Percentiles rank a stretch among this genome's conserved stretches.
Conservation (phyloP, 352 stramenopile species). For the Phytophthora pseudosyringae region DNA sequence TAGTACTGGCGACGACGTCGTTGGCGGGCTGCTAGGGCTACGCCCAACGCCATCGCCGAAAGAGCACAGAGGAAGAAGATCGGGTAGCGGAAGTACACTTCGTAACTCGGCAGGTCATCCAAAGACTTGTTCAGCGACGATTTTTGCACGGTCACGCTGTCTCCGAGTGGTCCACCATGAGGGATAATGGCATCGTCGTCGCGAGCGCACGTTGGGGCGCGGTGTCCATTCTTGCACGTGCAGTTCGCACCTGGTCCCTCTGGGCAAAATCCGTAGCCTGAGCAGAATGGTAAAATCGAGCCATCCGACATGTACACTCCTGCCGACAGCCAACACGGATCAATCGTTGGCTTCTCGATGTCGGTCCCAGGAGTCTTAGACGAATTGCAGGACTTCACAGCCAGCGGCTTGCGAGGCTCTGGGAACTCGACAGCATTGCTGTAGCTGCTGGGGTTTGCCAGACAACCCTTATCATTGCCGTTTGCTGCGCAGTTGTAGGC, state of each 20-base stretch:
- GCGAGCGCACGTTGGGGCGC: conserved; percentile 48
- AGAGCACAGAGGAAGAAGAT: conserved; percentile 37
- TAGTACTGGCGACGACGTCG: conserved; percentile 22
- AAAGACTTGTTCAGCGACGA: conserved; percentile 7
- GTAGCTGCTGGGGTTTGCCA: conserved; percentile 47
- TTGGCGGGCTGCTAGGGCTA: conserved; percentile 22
- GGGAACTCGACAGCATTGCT: conserved; percentile 52
- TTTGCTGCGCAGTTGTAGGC: conserved; percentile 62
- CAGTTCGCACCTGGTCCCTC: conserved; percentile 71
- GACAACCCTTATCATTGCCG: conserved; percentile 54
- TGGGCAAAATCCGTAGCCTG: conserved; percentile 68
- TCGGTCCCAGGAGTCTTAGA: background rate
- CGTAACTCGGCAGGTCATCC: conserved; percentile 2
- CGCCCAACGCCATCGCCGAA: conserved; percentile 29
- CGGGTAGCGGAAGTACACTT: conserved; percentile 22
- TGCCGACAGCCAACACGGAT: conserved; percentile 80
- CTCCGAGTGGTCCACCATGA: conserved; percentile 15
- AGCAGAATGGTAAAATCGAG: conserved; percentile 76
- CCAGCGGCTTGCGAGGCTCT: conserved; percentile 35
- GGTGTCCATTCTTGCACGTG: conserved; percentile 51
- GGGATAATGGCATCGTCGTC: conserved; percentile 46
- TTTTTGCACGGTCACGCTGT: conserved; percentile 4
- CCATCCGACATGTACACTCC: conserved; percentile 58
- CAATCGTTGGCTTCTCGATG: conserved; percentile 59
- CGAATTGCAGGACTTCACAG: conserved; percentile 25